Percentiles rank a stretch among this genome's conserved stretches.
phyloP scores from a whole-genome alignment of 306 rosid genomes.

The Vicia villosa region DNA sequence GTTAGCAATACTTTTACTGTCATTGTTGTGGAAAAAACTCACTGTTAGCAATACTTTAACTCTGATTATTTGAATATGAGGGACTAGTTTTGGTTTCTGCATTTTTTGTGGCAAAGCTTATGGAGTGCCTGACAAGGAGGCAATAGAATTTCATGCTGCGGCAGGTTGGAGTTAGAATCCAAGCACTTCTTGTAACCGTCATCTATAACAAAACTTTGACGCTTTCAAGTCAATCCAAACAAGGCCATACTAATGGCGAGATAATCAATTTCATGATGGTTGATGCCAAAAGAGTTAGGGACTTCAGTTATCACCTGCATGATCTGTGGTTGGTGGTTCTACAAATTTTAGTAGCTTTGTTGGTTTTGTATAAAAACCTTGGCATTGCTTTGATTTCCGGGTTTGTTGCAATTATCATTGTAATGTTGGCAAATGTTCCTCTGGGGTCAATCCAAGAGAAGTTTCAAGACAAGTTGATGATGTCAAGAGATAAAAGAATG shows the following conservation, averaged over 20 bases:
- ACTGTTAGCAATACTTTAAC: too few species aligned
- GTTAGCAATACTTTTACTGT: slow-evolving; percentile 17
- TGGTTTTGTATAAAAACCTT: slow-evolving; percentile 49
- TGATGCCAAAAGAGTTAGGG: slow-evolving; percentile 54
- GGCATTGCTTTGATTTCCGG: slow-evolving; percentile 52
- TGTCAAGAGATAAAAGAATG: slow-evolving; percentile 57
- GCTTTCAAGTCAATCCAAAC: slow-evolving; percentile 51
- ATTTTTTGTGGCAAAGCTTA: slow-evolving; percentile 46
- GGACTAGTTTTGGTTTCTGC: slow-evolving; percentile 44
- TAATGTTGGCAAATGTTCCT: slow-evolving; percentile 54
- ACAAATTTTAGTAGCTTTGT: slow-evolving; percentile 43
- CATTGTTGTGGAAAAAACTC: slow-evolving; percentile 23
- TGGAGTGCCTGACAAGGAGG: slow-evolving; percentile 44
- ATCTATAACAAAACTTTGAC: slow-evolving; percentile 46
- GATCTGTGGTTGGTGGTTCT: slow-evolving; percentile 48
- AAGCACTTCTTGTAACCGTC: slow-evolving; percentile 39
- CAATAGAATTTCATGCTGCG: slow-evolving; percentile 48
- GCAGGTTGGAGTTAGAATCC: slow-evolving; percentile 46
- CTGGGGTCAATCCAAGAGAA: slow-evolving; percentile 47
- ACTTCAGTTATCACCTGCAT: slow-evolving; percentile 41
- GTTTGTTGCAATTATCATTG: slow-evolving; percentile 43
- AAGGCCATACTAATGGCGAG: slow-evolving; percentile 50
- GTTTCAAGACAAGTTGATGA: slow-evolving; percentile 55
- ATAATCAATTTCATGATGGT: slow-evolving; percentile 55
- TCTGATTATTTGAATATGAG: slow-evolving; percentile 42